Evolutionary conservation across 108 stramenopile genomes (phyloP).

Genomic region (Nannochloropsis granulata): DNA sequence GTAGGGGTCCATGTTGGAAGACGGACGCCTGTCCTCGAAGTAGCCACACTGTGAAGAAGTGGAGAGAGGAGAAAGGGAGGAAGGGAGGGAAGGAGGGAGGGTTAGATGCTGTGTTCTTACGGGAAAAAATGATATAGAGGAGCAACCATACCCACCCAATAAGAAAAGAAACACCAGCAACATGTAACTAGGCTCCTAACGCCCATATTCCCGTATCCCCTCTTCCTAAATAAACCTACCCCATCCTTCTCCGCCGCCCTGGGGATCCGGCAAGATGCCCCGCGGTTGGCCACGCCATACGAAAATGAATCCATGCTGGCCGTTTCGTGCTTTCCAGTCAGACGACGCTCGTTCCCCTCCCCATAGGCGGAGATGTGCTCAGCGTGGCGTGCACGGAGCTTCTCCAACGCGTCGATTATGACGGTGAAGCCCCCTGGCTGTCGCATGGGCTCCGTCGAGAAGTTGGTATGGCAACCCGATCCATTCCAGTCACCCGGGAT

Average conservation of each 20-base stretch:
- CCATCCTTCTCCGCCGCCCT: constrained; percentile 70
- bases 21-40: constrained; percentile 94
- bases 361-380: constrained; percentile 97
- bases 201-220: too few relatives aligned
- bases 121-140: too few relatives aligned
- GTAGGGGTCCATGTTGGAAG: constrained; percentile 95
- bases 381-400: constrained; percentile 74
- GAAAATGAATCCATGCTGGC: constrained; percentile 76
- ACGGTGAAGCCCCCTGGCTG: constrained; percentile 67
- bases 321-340: constrained; percentile 91
- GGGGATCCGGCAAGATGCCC: constrained; percentile 82
- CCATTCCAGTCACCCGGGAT: constrained; percentile 99
- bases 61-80: background rate
- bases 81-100: background rate
- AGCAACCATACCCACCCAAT: too few relatives aligned
- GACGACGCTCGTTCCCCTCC: constrained; percentile 84
- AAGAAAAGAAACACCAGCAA: too few relatives aligned
- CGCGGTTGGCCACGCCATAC: constrained; percentile 94
- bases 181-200: too few relatives aligned
- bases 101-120: too few relatives aligned
- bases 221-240: background rate
- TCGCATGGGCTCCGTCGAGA: constrained; percentile 88
- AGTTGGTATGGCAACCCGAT: constrained; percentile 89
- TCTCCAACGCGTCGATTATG: constrained; percentile 90
- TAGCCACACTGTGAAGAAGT: constrained; percentile 54